Conservation (phyloP, 2,329 filamentous ascomycete genomes). For the Nigrospora sphaerica region DNA sequence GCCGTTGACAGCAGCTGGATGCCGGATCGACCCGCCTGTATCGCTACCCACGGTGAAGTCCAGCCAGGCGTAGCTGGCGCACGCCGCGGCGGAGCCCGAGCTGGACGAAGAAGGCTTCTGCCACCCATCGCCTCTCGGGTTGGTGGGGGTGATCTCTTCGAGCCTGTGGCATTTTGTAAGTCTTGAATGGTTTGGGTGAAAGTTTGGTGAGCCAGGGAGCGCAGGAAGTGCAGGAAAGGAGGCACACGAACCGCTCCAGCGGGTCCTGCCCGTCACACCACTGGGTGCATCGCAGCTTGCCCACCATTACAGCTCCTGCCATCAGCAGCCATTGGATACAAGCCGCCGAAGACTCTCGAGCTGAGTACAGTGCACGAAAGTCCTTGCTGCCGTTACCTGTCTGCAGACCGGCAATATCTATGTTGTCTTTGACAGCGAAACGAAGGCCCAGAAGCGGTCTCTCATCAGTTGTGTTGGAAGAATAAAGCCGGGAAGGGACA, state of each 20-base stretch:
- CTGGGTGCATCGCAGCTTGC: conserved; percentile 10
- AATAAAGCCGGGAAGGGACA: conserved; percentile 9
- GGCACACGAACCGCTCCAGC: conserved; percentile 7
- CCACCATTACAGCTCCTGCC: conserved; percentile 12
- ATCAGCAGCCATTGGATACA: conserved; percentile 6
- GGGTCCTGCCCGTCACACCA: conserved; percentile 12
- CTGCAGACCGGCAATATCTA: conserved; percentile 9
- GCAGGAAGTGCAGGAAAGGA: too few species aligned
- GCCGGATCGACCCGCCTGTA: conserved; percentile 11
- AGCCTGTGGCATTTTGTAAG: too few species aligned
- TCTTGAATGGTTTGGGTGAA: too few species aligned
- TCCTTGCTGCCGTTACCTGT: conserved; percentile 9
- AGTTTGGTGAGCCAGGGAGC: too few species aligned
- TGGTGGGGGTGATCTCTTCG: conserved; percentile 10
- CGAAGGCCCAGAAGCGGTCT: conserved; percentile 8
- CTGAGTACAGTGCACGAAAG: conserved; percentile 6
- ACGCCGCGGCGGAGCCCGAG: conserved; percentile 9
- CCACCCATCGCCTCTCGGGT: conserved; percentile 10
- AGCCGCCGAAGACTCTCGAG: conserved; percentile 1
- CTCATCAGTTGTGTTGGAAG: background rate
- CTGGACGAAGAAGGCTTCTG: conserved; percentile 11
- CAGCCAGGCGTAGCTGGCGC: conserved; percentile 10
- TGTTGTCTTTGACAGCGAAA: conserved; percentile 12
- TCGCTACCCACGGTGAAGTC: conserved; percentile 13
- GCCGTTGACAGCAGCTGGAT: conserved; percentile 10